Evolutionary conservation across 2,329 filamentous ascomycete genomes (phyloP), one percentile per base, ranked within the genome.

Genomic region (Curvularia lunata): DNA sequence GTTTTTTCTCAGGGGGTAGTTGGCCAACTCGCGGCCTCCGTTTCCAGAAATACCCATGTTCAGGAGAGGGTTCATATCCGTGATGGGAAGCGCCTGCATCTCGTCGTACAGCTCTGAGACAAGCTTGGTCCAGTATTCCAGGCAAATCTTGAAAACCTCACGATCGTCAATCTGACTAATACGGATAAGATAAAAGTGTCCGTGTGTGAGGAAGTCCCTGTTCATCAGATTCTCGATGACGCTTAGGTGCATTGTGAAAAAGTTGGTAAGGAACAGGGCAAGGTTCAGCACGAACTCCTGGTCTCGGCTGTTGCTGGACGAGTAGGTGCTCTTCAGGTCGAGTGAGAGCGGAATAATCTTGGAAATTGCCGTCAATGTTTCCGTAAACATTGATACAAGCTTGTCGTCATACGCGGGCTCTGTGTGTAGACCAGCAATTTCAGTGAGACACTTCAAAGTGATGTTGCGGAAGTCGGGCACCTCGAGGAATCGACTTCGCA

Each of bases 61-160:
- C 71, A 96, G 85, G 18, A 99, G 84, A 10, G 95, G 92, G 75
- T 97, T 97, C 70, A 95, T 83, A 69, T 99, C 95, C 51, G 91
- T 92, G 67, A 98, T 91, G 7, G 95, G 96, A 3, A 98, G 87
- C 63, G 92, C 87, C 78, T 99, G 95, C 93, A 98, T 97, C 82
- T 99, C 95, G 76, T 99, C 95, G 76, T 98, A 99, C 21, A 99
- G 85, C 78, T 98, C 95, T 73, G 96, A 94, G 6, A 99, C 96
- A 49, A 98, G 85, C 80, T 97, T 98, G 37, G 96, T 95, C 95
- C 95, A 99, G 81, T 99, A 99, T 77, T 99, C 96, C 62, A 99
- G 83, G 75, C 91, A 96, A 73, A 99, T 99, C 84, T 99, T 99
- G 86, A 99, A 99, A 64, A 99, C 97, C 77, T 99, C 95, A 53